Evolutionary conservation across 2,329 filamentous ascomycete species (phyloP), one percentile per base, ranked within the genome.

Genomic region (Geoglossum cookeanum): DNA sequence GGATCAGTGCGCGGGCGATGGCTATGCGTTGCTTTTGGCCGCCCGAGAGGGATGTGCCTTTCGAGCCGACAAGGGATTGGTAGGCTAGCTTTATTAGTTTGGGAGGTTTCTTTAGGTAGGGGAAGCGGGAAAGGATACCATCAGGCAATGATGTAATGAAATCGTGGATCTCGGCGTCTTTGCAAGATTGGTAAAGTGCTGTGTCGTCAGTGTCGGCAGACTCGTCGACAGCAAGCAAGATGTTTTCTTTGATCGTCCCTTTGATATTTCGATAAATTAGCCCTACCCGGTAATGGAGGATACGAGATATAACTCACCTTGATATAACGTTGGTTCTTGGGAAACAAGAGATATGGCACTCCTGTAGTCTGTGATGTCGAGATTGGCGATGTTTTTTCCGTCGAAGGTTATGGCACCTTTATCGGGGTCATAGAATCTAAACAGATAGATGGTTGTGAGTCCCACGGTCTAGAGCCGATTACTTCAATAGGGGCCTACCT

Each of bases 21-120:
- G 91, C 89, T 65, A 97, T 92, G 63, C 92, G 86, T 70, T 97
- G 92, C 69, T 95, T 95, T 70, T 98, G 92, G 42, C 92, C 92
- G 68, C 92, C 92, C 57, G 87, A 94, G 6, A 98, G 76, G 56
- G 95, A 72, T 67, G 95, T 94, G 8, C 92, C 92, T 60, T 90
- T 83, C 69, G 96, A 88, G 58, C 92, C 92, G n/a, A 97, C 91
- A 62, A 94, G 83, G 0, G 92, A 97, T 62, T 95, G 79, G 64
- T 97, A 53, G 5, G 17, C 49, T 53, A 8, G 13, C 27, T 4
- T 7, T 15, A 3, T 42, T 42, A 15, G 39, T 42, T 7, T 3
- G 39, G 3, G 13, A 9, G 4, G 7, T 37, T 37, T 11, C 33
- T 37, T 37, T 5, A 5, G 33, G 6, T 42, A 15, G 5, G 13